Percentiles rank a stretch among this genome's conserved stretches.
These are phyloP conservation scores for Paspalum notatum DNA, from an alignment of 176 grass and related monocot species.

Conservation along the genomic window DNA sequence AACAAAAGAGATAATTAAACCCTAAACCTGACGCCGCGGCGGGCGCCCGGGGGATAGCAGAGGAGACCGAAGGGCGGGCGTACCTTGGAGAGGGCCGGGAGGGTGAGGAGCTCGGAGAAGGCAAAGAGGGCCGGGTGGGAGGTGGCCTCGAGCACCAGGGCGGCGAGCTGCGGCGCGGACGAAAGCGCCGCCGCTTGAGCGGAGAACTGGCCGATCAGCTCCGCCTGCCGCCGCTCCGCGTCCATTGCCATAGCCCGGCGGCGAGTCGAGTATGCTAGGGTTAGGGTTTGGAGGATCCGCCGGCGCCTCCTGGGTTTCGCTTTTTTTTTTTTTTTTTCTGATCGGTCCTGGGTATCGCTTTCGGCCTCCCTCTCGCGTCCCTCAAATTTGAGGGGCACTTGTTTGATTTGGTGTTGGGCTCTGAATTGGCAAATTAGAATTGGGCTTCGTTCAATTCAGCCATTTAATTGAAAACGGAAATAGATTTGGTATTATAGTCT, in stretches of 20 bases:
- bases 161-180: constrained; percentile 66
- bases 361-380: neutral
- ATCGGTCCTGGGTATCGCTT: neutral
- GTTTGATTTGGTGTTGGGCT: neutral
- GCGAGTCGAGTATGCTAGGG: neutral
- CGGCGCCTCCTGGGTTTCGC: neutral
- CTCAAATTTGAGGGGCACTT: no score
- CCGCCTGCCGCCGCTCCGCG: constrained; percentile 79
- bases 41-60: neutral
- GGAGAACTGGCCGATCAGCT: constrained; percentile 90
- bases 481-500: no score
- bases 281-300: constrained; percentile 38
- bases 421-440: no score
- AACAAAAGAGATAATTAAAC: neutral
- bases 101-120: constrained; percentile 95
- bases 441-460: neutral
- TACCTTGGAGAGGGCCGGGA: constrained; percentile 83
- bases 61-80: neutral
- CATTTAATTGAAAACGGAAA: neutral
- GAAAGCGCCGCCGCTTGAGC: constrained; percentile 70
- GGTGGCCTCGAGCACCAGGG: constrained; percentile 87
- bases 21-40: constrained; percentile 14
- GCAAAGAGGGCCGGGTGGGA: constrained; percentile 93
- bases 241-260: constrained; percentile 64
- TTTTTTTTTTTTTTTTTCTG: no score